Percentiles rank a stretch among this genome's conserved stretches.
phyloP scores from a whole-genome alignment of 371 early-diverging fungal genomes.

The Mucor saturninus region DNA sequence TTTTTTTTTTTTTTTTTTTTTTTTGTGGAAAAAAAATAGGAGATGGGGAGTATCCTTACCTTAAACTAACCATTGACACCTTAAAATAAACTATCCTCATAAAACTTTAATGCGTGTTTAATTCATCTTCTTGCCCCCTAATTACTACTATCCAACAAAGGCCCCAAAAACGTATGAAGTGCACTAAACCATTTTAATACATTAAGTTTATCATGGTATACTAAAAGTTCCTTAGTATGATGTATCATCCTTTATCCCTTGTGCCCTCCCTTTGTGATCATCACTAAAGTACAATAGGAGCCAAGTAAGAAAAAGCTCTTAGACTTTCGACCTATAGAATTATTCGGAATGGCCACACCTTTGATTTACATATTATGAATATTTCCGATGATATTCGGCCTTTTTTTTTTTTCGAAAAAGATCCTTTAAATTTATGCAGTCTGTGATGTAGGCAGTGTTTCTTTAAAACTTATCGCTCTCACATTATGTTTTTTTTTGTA shows the following conservation, averaged over 20 bases:
- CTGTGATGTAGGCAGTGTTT: too few species aligned
- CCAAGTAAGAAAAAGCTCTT: background rate
- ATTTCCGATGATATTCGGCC: background rate
- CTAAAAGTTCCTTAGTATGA: too few species aligned
- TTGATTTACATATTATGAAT: background rate
- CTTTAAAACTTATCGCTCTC: too few species aligned
- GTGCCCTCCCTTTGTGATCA: background rate
- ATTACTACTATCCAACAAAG: too few species aligned
- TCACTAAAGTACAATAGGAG: background rate
- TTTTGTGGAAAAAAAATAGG: background rate
- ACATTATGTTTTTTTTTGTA: too few species aligned
- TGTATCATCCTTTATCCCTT: background rate
- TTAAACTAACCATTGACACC: background rate
- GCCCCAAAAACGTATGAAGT: too few species aligned
- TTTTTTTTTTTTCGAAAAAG: too few species aligned
- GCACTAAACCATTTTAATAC: too few species aligned
- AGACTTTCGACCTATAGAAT: background rate
- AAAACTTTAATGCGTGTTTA: background rate
- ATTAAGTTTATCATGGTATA: too few species aligned
- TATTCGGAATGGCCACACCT: background rate
- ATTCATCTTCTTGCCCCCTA: too few species aligned
- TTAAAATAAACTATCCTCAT: background rate
- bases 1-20: background rate
- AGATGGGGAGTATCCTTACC: background rate
- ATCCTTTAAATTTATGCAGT: too few species aligned